A percentile compares a stretch with the other conserved stretches of the same genome.
Evolutionary conservation across 2,329 filamentous ascomycete species (phyloP).

Genomic region (Cercospora brassicicola): DNA sequence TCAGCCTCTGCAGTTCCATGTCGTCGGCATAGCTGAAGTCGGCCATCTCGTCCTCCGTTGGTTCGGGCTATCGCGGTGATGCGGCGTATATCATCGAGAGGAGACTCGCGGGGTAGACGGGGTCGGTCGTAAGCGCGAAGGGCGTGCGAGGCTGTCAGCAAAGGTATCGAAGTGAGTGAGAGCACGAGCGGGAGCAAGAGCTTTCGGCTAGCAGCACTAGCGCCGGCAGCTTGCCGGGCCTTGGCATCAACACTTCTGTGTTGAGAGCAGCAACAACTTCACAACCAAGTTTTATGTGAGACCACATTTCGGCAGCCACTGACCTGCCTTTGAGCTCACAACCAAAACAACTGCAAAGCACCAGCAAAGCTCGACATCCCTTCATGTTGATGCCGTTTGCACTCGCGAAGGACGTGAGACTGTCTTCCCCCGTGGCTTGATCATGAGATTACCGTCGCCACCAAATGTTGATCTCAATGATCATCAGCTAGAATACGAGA

Average conservation of each 20-base stretch:
- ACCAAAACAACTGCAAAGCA: background rate
- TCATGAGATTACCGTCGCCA: background rate
- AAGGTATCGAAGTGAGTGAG: background rate
- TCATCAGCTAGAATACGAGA: background rate
- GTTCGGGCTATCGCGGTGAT: slow-evolving; percentile 1
- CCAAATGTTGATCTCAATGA: slow-evolving; percentile 1
- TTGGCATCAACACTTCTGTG: background rate
- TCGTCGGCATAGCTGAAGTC: slow-evolving; percentile 39
- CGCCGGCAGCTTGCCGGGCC: slow-evolving; percentile 1
- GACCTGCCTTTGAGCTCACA: too few species aligned
- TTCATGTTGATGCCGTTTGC: background rate
- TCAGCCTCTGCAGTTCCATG: slow-evolving; percentile 35
- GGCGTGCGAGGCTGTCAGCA: background rate
- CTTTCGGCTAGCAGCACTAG: slow-evolving; percentile 7
- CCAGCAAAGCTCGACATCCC: background rate
- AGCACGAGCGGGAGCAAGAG: background rate
- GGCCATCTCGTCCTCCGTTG: slow-evolving; percentile 28
- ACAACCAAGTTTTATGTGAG: background rate
- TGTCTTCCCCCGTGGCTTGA: background rate
- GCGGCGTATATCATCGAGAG: slow-evolving; percentile 7
- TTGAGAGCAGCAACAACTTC: background rate
- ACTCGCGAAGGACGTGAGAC: background rate
- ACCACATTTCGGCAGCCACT: background rate
- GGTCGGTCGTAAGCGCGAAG: background rate
- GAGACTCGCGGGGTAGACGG: background rate